A percentile compares a stretch with the other conserved stretches of the same genome.
Conservation (phyloP, 2,329 filamentous ascomycete genomes). For the Claviceps humidiphila region DNA sequence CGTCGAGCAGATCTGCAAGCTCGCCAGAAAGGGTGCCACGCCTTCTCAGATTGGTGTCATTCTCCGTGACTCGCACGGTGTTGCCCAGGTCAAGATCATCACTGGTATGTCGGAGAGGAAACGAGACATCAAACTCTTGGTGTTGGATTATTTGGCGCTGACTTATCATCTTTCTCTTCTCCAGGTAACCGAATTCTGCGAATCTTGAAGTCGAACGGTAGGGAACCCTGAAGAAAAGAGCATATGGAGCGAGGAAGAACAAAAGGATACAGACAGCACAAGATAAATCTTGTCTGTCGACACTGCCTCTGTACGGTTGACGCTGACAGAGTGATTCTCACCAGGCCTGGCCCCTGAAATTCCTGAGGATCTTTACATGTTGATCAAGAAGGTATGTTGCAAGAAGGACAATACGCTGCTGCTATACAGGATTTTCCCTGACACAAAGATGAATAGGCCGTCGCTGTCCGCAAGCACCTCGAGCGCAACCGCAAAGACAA, state of each 20-base stretch:
- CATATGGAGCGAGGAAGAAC: slow-evolving; percentile 15
- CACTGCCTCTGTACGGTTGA: slow-evolving; percentile 76
- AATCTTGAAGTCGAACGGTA: slow-evolving; percentile 97
- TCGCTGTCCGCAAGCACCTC: slow-evolving; percentile 99
- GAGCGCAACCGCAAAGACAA: slow-evolving; percentile 99
- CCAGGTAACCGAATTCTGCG: slow-evolving; percentile 99
- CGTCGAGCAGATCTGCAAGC: slow-evolving; percentile 97
- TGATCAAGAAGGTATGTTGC: slow-evolving; percentile 90
- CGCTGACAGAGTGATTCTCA: slow-evolving; percentile 86
- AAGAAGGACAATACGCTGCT: neutral
- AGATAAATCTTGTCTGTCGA: slow-evolving; percentile 11
- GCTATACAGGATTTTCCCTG: neutral
- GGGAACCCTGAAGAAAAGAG: slow-evolving; percentile 30
- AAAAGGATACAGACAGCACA: slow-evolving; percentile 14
- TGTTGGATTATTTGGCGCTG: neutral
- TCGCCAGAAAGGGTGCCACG: slow-evolving; percentile 96
- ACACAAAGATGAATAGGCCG: slow-evolving; percentile 46
- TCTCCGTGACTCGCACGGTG: slow-evolving; percentile 93
- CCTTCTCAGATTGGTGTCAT: slow-evolving; percentile 98
- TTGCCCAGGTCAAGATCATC: slow-evolving; percentile 95
- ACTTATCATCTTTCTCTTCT: slow-evolving; percentile 3
- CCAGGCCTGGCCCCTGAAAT: slow-evolving; percentile 96
- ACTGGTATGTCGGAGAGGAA: slow-evolving; percentile 54
- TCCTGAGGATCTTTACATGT: slow-evolving; percentile 99
- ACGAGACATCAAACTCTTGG: neutral